A percentile compares a stretch with the other conserved stretches of the same genome.
Conservation (phyloP, 2,329 filamentous ascomycete species). For the Pestalotiopsis sp. region DNA sequence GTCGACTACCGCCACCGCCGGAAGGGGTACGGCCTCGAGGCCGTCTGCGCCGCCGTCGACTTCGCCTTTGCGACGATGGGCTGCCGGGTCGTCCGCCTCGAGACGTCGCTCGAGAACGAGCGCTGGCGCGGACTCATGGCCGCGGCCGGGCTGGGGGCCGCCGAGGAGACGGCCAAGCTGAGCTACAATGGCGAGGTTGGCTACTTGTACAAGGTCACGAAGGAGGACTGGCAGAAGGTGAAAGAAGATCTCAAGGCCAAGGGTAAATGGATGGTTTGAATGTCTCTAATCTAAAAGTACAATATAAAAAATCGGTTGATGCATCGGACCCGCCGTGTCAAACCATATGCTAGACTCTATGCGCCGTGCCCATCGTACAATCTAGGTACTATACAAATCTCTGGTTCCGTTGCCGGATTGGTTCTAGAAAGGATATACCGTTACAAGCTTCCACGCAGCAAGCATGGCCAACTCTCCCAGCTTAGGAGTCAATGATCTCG, state of each 20-base stretch:
- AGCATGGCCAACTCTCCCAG: no score
- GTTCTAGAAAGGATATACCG: neutral
- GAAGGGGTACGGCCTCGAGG: neutral
- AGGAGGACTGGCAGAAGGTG: slow-evolving; percentile 1
- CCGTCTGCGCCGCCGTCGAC: neutral
- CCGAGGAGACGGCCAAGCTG: neutral
- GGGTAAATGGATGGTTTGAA: slow-evolving; percentile 2
- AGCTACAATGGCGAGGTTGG: neutral
- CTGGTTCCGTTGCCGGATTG: neutral
- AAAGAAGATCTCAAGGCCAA: neutral
- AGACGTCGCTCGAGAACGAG: slow-evolving; percentile 7
- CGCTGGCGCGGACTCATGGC: slow-evolving; percentile 2
- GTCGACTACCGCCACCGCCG: slow-evolving; percentile 7
- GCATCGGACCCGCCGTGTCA: no score
- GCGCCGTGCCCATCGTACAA: neutral
- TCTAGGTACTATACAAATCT: neutral
- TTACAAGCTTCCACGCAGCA: no score
- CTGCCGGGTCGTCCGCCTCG: neutral
- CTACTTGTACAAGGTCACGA: neutral
- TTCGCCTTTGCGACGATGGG: neutral
- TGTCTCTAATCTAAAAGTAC: neutral
- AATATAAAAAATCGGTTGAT: neutral
- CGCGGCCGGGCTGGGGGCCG: neutral
- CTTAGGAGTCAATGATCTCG: neutral
- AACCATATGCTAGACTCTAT: neutral